These are phyloP conservation scores for Aspergillus latus DNA, from an alignment of 2,329 filamentous ascomycete genomes.

Conservation along the genomic window DNA sequence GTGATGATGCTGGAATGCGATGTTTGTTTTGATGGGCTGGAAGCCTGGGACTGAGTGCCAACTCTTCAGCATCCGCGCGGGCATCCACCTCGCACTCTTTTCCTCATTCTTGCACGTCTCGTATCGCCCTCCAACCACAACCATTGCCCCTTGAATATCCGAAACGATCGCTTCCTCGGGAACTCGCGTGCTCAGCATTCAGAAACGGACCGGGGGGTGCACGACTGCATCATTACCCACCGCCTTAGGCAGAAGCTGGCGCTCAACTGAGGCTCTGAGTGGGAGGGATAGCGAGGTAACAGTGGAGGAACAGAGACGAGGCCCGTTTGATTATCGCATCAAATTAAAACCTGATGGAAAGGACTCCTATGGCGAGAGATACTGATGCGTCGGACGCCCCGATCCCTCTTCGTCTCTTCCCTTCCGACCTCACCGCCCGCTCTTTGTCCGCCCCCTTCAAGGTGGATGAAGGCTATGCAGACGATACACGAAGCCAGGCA, in stretches of 20 bases:
- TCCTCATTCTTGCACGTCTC: neutral
- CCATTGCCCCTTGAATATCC: neutral
- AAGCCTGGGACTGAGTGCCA: neutral
- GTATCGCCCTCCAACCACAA: neutral
- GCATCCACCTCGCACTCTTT: neutral
- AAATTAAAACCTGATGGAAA: neutral
- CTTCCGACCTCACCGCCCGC: conserved; percentile 29
- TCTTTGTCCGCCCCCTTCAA: conserved; percentile 49
- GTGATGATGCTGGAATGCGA: neutral
- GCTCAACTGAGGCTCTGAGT: neutral
- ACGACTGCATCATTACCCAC: neutral
- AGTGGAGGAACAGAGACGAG: neutral
- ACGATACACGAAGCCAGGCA: conserved; percentile 60
- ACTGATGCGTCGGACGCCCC: conserved; percentile 21
- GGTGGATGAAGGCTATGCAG: conserved; percentile 84
- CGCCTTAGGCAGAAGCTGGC: conserved; percentile 9
- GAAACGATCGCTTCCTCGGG: neutral
- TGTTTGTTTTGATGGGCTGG: neutral
- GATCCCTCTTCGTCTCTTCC: conserved; percentile 25
- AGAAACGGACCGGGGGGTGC: neutral
- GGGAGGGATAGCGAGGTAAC: neutral
- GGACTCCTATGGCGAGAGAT: conserved; percentile 33
- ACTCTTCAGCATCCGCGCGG: neutral
- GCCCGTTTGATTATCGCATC: neutral
- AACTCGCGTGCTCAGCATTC: neutral